Evolutionary conservation across 2,329 filamentous ascomycete genomes (phyloP).

Genomic region (Penicillium aurantiogriseum): DNA sequence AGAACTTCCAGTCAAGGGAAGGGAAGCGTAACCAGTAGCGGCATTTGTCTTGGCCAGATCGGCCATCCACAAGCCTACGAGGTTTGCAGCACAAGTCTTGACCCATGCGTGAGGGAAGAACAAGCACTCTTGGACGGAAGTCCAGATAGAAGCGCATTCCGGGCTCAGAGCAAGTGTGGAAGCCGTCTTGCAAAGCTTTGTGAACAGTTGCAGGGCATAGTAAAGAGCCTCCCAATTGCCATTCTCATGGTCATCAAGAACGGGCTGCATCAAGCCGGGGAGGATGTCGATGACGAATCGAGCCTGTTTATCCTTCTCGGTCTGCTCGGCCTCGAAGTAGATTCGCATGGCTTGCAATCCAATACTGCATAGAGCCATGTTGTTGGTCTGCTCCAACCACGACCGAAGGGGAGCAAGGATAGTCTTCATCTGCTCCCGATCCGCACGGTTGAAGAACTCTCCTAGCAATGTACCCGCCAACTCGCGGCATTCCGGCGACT

Average conservation of each 20-base stretch:
- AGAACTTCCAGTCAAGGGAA: conserved; percentile 67
- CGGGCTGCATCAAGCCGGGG: conserved; percentile 54
- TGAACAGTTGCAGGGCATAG: conserved; percentile 67
- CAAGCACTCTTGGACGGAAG: conserved; percentile 64
- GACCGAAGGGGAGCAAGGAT: conserved; percentile 69
- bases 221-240: conserved; percentile 69
- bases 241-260: conserved; percentile 52
- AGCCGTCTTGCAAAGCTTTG: conserved; percentile 65
- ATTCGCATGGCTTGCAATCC: conserved; percentile 78
- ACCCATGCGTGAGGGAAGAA: conserved; percentile 71
- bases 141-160: conserved; percentile 67
- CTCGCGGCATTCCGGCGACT: conserved; percentile 78
- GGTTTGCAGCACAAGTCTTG: conserved; percentile 71
- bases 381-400: conserved; percentile 75
- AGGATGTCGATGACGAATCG: conserved; percentile 56
- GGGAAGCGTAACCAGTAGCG: conserved; percentile 50
- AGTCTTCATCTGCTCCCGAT: conserved; percentile 66
- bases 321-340: conserved; percentile 71
- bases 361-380: conserved; percentile 67
- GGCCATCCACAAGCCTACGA: conserved; percentile 74
- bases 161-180: conserved; percentile 63
- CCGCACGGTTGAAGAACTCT: conserved; percentile 74
- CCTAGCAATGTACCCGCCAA: conserved; percentile 78
- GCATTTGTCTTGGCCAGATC: conserved; percentile 70
- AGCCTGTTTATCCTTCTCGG: conserved; percentile 67